Conservation (phyloP, 1,139 yeast species). For the Eremothecium sinecaudum region DNA sequence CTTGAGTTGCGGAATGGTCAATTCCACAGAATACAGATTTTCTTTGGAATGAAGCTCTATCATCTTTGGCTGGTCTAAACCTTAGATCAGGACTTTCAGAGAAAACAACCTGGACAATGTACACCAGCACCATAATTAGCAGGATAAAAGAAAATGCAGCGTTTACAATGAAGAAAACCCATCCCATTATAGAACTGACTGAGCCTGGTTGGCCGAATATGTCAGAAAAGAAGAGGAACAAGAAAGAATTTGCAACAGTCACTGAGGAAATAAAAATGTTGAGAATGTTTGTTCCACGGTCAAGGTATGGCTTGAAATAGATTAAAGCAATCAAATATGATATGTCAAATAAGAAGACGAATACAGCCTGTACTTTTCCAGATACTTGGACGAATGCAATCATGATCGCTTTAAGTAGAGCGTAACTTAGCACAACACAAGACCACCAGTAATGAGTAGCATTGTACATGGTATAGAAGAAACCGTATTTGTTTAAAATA, state of each 20-base stretch:
- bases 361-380: constrained; percentile 62
- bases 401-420: constrained; percentile 50
- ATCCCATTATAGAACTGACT: constrained; percentile 68
- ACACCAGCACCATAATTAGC: constrained; percentile 50
- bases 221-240: constrained; percentile 65
- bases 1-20: constrained; percentile 40
- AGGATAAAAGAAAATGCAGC: constrained; percentile 66
- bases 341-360: constrained; percentile 56
- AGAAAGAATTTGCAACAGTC: constrained; percentile 57
- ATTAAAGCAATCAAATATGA: constrained; percentile 50
- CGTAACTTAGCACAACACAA: constrained; percentile 44
- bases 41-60: constrained; percentile 72
- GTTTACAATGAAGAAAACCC: constrained; percentile 68
- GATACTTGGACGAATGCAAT: constrained; percentile 61
- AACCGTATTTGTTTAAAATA: constrained; percentile 61
- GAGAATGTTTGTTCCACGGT: constrained; percentile 60
- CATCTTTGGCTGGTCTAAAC: constrained; percentile 76
- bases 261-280: constrained; percentile 58
- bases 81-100: constrained; percentile 77
- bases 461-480: constrained; percentile 72
- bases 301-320: constrained; percentile 55
- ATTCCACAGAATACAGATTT: constrained; percentile 34
- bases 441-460: constrained; percentile 75
- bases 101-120: constrained; percentile 45
- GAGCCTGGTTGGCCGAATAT: constrained; percentile 59